Percentiles rank a stretch among this genome's conserved stretches.
Conservation (phyloP, 345 rosid genomes). For the Eutrema heterophyllum region DNA sequence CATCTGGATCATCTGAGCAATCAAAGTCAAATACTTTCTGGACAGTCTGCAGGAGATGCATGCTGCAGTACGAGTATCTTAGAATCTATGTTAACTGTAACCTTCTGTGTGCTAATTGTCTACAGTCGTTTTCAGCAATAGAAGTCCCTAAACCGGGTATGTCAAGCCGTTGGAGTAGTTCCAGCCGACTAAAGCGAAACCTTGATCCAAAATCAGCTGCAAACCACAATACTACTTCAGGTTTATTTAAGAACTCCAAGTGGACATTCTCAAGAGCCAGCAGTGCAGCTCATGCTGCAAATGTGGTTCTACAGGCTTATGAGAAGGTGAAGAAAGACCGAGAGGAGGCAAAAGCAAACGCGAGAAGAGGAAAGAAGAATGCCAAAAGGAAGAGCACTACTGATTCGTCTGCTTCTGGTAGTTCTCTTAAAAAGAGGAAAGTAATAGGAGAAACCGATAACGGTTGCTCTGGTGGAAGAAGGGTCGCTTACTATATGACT, state of each 20-base stretch:
- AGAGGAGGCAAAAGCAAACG: slow-evolving; percentile 49
- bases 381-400: slow-evolving; percentile 31
- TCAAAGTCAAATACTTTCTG: slow-evolving; percentile 49
- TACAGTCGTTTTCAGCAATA: slow-evolving; percentile 46
- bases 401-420: slow-evolving; percentile 26
- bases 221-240: slow-evolving; percentile 26
- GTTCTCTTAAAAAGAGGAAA: slow-evolving; percentile 42
- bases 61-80: slow-evolving; percentile 56
- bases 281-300: slow-evolving; percentile 55
- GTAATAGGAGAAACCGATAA: slow-evolving; percentile 39
- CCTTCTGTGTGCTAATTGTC: slow-evolving; percentile 61
- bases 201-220: slow-evolving; percentile 34
- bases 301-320: slow-evolving; percentile 52
- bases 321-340: slow-evolving; percentile 60
- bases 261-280: slow-evolving; percentile 47
- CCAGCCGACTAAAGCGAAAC: slow-evolving; percentile 36
- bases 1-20: slow-evolving; percentile 27
- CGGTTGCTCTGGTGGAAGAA: slow-evolving; percentile 25
- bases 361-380: slow-evolving; percentile 43
- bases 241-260: slow-evolving; percentile 33
- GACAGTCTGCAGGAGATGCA: slow-evolving; percentile 65
- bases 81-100: slow-evolving; percentile 52
- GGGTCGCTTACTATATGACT: slow-evolving; percentile 19
- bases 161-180: slow-evolving; percentile 39
- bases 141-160: slow-evolving; percentile 55